Percentiles rank a stretch among this genome's conserved stretches.
Evolutionary conservation across 768 basidiomycete species (phyloP).

Genomic region (Boletus sp.): DNA sequence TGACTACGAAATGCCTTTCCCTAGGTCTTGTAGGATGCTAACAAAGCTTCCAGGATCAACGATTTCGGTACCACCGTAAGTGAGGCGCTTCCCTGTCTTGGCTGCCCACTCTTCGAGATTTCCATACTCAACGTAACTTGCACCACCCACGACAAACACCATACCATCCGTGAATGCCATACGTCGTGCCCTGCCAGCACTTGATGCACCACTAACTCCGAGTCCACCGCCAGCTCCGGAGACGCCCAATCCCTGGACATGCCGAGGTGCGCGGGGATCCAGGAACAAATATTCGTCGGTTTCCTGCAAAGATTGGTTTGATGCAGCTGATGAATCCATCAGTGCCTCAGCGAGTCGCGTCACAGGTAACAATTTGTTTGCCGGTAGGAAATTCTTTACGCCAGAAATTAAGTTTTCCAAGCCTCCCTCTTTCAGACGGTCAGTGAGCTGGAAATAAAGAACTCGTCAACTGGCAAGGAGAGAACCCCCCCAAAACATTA

Average conservation of each 20-base stretch:
- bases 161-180: slow-evolving; percentile 87
- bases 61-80: slow-evolving; percentile 96
- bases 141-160: slow-evolving; percentile 95
- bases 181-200: slow-evolving; percentile 41
- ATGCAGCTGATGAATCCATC: slow-evolving; percentile 94
- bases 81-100: slow-evolving; percentile 77
- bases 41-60: slow-evolving; percentile 87
- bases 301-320: slow-evolving; percentile 91
- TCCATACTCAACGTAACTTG: slow-evolving; percentile 95
- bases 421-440: slow-evolving; percentile 91
- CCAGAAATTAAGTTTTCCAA: slow-evolving; percentile 95
- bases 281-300: slow-evolving; percentile 95
- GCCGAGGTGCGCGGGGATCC: slow-evolving; percentile 80
- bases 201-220: slow-evolving; percentile 34
- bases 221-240: slow-evolving; percentile 45
- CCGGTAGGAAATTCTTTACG: slow-evolving; percentile 96
- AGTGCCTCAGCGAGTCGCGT: slow-evolving; percentile 93
- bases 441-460: slow-evolving; percentile 65
- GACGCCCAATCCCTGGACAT: slow-evolving; percentile 44
- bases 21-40: slow-evolving; percentile 60
- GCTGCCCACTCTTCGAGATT: slow-evolving; percentile 93
- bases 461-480: background rate
- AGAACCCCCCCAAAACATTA: background rate
- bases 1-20: slow-evolving; percentile 38
- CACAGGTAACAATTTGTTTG: slow-evolving; percentile 88